Base-by-base conservation (phyloP, 2,329 filamentous ascomycete species). In the Cladophialophora bantiana region DNA sequence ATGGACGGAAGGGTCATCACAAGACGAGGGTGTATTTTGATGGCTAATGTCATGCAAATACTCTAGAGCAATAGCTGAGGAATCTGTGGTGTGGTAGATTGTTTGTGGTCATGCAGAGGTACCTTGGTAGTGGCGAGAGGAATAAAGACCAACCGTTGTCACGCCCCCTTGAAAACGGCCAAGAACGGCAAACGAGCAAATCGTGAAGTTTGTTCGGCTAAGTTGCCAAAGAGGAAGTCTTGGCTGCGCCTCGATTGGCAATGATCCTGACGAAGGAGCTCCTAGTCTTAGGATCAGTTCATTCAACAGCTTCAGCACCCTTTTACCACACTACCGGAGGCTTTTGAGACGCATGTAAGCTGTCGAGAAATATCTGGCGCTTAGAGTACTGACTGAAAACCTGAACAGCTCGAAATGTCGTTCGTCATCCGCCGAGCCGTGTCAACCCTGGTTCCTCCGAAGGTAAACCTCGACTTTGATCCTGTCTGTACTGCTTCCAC, bases 391-490 rank as follows among this genome's bases (percentile, higher is more conserved):
- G 20, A 42, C 68, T 35, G 65, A 61, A 15, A 3, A 31, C n/a
- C 10, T 20, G 18, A 18, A 40, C 42, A 69, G 68, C 64, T 70
- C 86, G 92, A 84, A 83, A 97, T 97, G 94, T 97, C 93, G 87
- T 95, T 89, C 88, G 87, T 96, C 78, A 88, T 89, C 78, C 92
- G 91, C 84, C 90, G 94, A 84, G 91, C 88, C 87, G 90, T 97
- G 79, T 98, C 95, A 80, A 97, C 96, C 86, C 90, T 99, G 83
- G 97, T 99, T 78, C 96, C 96, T 76, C 95, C 96, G 79, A 99
- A 99, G 93, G 94, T 97, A 85, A 75, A 69, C 65, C 62, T 65
- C 62, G 60, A 48, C 35, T 42, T 9, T 20, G 15, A 59, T 53
- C 54, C 52, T 32, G 42, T 12, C 31, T 42, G 18, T 34, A 48